Conservation (phyloP, 371 early-diverging fungal species). For the Mucor mucedo region DNA sequence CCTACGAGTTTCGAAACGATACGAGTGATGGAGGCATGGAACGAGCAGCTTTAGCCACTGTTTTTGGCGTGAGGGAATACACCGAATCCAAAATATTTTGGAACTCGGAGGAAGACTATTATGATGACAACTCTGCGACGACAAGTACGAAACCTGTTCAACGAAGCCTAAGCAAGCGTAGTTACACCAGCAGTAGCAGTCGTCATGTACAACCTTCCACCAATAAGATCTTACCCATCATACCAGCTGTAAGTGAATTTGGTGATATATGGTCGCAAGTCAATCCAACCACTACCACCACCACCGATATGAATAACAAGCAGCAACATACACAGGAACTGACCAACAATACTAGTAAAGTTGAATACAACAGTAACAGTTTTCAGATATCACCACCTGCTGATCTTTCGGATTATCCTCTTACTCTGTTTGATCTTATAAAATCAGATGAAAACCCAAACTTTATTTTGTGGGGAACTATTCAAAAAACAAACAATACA, state of each 20-base stretch:
- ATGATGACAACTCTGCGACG: background rate
- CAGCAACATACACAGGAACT: too few relatives aligned
- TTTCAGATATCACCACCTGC: constrained; percentile 34
- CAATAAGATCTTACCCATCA: constrained; percentile 30
- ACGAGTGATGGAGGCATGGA: constrained; percentile 43
- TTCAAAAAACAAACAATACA: constrained; percentile 5
- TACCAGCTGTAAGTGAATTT: constrained; percentile 50
- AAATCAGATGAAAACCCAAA: constrained; percentile 56
- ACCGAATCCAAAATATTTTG: constrained; percentile 53
- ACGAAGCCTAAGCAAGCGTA: constrained; percentile 14
- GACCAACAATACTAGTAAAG: background rate
- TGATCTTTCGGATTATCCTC: constrained; percentile 51
- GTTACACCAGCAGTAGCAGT: constrained; percentile 10
- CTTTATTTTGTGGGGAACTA: constrained; percentile 59
- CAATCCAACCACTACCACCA: background rate
- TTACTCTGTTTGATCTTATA: constrained; percentile 56
- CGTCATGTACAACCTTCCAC: constrained; percentile 3
- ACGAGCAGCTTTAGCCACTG: constrained; percentile 52
- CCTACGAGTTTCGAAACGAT: constrained; percentile 31
- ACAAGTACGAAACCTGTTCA: constrained; percentile 11
- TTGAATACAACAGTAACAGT: background rate
- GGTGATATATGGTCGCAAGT: constrained; percentile 34
- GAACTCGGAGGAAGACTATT: constrained; percentile 28
- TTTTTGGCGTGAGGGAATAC: constrained; percentile 55
- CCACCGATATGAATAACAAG: too few relatives aligned